Percentiles rank a stretch among this genome's conserved stretches.
These are phyloP conservation scores for Novymonas esmeraldas DNA, from an alignment of 208 protist species.

Conservation along the genomic window DNA sequence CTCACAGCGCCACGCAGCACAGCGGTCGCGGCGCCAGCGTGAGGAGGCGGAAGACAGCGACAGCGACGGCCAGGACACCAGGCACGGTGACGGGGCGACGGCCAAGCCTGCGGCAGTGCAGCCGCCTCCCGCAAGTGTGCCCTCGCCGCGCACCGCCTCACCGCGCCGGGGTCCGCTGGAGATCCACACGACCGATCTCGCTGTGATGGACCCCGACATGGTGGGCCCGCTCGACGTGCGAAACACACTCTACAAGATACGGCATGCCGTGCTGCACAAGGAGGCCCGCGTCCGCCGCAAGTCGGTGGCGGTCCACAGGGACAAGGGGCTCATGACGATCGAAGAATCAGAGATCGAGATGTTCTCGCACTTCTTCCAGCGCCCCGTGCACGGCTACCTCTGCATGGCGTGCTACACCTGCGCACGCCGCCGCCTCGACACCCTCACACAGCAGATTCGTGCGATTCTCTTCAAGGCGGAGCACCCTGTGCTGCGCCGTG, in stretches of 20 bases:
- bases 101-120: neutral
- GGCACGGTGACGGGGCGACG: neutral
- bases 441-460: conserved; percentile 69
- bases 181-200: conserved; percentile 15
- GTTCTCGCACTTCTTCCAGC: conserved; percentile 81
- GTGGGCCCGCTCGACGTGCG: conserved; percentile 50
- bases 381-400: conserved; percentile 79
- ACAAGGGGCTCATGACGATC: conserved; percentile 81
- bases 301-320: conserved; percentile 49
- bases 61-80: neutral
- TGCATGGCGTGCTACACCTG: conserved; percentile 76
- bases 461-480: conserved; percentile 64
- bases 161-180: neutral
- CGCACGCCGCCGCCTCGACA: conserved; percentile 64
- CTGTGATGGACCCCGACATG: conserved; percentile 44
- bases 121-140: neutral
- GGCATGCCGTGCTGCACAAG: conserved; percentile 61
- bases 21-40: conserved; percentile 2
- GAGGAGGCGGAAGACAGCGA: neutral
- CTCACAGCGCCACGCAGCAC: neutral
- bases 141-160: neutral
- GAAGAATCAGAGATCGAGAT: conserved; percentile 84
- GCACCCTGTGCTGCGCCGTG: conserved; percentile 59
- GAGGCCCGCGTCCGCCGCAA: conserved; percentile 49
- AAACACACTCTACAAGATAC: conserved; percentile 72